Evolutionary conservation across 768 basidiomycete species (phyloP), one percentile per base, ranked within the genome.

Genomic region (Daedaleopsis sinensis): DNA sequence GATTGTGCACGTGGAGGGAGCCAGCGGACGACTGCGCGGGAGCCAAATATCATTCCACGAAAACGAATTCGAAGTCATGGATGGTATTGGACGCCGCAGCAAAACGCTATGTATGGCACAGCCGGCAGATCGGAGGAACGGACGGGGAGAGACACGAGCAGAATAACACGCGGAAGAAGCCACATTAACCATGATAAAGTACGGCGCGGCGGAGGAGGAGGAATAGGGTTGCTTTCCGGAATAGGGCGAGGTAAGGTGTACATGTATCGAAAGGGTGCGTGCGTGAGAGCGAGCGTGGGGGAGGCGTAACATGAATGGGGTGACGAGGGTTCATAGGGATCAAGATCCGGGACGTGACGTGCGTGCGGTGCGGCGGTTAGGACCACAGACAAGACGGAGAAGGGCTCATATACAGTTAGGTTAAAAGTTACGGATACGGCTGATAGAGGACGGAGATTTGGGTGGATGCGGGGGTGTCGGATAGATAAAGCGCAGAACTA

Each of bases 401-500:
- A 49, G n/a, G 50, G 55, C 55, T 46, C 60, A 52, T 42, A 50
- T 39, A 42, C 52, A 38, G 53, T 32, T 58, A 58, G 46, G 15
- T 55, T 57, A 53, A 54, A 21, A 44, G 56, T 38, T 61, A 53
- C 19, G 56, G 50, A 62, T 48, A 46, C 18, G 36, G 36, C 52
- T 37, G 52, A n/a, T 6, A 24, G 37, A 27, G 18, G 52, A 27
- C 23, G 43, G 62, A 36, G 54, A 27, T 32, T 32, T n/a, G 5
- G 53, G 53, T 16, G 39, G 18, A 11, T 43, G 21, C 11, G 53
- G 10, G 58, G 50, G 54, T 44, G 59, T 59, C 24, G 55, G 27
- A 61, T 64, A 64, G 54, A 64, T 64, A 59, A 61, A 58, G 59
- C 59, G 55, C 36, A 46, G 58, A 55, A 12, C 55, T 54, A 59